Evolutionary conservation across 805 yeast species (phyloP), one percentile per base, ranked within the genome.

Genomic region (Zygoascus tannicola): DNA sequence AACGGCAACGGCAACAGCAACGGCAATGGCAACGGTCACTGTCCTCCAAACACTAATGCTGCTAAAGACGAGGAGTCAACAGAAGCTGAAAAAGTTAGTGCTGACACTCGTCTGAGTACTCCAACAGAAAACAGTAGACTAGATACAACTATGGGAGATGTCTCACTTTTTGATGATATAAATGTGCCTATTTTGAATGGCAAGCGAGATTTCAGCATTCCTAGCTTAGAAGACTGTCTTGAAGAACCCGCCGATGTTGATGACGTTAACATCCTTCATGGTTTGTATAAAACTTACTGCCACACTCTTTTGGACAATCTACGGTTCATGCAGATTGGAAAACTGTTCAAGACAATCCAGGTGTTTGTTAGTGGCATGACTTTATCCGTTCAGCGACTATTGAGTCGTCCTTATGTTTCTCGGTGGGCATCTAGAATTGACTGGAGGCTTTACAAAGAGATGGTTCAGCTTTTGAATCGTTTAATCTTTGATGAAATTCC

Each of bases 371-470:
- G 69, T 68, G 68, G 76, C 1, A 67, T 85, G 43, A 76, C 87
- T 0, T 67, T 76, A 0, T 82, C 83, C 3, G 81, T 79, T 34
- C 74, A 71, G 55, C 74, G 74, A 51, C 62, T 85, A 19, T 74
- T 79, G 55, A 68, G 68, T 4, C 65, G 73, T 8, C 73, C 73
- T 12, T 60, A 64, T 4, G 54, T 78, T 12, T 54, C 68, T 4
- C 70, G 70, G 14, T 85, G 95, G 94, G 70, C 82, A n/a, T 53
- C 69, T 26, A 64, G 72, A 38, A 81, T 86, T 56, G 95, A 86
- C 58, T 54, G 71, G 47, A 65, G 73, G n/a, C 71, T 80, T 63
- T 83, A 80, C 61, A 66, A 65, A 45, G 67, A 69, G 28, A 62
- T 75, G 53, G 67, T 80, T 19, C 74, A 73, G 50, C 71, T 80